phyloP scores from a whole-genome alignment of 2,329 filamentous ascomycete genomes.

The Zopfia rhizophila region DNA sequence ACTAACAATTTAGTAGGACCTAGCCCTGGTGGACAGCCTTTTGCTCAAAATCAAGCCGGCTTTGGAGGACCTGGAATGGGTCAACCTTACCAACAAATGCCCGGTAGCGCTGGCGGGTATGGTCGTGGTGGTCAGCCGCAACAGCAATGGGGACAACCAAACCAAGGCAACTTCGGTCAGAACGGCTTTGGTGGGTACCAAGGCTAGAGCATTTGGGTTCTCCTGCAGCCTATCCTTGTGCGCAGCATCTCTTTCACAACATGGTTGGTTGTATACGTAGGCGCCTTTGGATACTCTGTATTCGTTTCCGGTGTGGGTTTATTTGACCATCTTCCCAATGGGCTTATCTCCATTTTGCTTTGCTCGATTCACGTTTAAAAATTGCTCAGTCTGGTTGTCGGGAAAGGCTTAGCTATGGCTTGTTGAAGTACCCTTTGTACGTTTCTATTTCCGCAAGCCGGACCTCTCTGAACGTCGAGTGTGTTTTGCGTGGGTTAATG shows the following conservation, averaged over 20 bases:
- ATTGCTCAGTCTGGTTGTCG: slow-evolving; percentile 21
- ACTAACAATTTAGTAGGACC: slow-evolving; percentile 59
- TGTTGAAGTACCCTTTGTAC: slow-evolving; percentile 40
- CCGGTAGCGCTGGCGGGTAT: slow-evolving; percentile 81
- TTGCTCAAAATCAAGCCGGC: slow-evolving; percentile 62
- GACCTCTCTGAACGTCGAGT: slow-evolving; percentile 25
- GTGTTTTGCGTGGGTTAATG: slow-evolving; percentile 36
- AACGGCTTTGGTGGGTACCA: slow-evolving; percentile 71
- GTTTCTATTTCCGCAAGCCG: slow-evolving; percentile 28
- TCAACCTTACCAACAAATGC: slow-evolving; percentile 60
- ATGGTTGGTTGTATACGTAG: slow-evolving; percentile 48
- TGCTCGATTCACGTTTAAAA: slow-evolving; percentile 26
- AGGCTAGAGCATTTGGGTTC: slow-evolving; percentile 54
- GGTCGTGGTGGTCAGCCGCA: slow-evolving; percentile 73
- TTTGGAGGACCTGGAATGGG: slow-evolving; percentile 72
- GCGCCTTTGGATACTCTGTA: slow-evolving; percentile 52
- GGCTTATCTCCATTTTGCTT: slow-evolving; percentile 43
- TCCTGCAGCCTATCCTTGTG: slow-evolving; percentile 35
- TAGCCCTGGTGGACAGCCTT: slow-evolving; percentile 71
- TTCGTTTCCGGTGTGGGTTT: no score
- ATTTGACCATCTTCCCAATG: slow-evolving; percentile 27
- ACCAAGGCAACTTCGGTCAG: slow-evolving; percentile 57
- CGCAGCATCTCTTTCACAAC: slow-evolving; percentile 44
- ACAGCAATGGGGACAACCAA: slow-evolving; percentile 64
- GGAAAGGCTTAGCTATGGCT: slow-evolving; percentile 29